Conservation (phyloP, 2,329 filamentous ascomycete species). For the Penicillium sclerotiorum region DNA sequence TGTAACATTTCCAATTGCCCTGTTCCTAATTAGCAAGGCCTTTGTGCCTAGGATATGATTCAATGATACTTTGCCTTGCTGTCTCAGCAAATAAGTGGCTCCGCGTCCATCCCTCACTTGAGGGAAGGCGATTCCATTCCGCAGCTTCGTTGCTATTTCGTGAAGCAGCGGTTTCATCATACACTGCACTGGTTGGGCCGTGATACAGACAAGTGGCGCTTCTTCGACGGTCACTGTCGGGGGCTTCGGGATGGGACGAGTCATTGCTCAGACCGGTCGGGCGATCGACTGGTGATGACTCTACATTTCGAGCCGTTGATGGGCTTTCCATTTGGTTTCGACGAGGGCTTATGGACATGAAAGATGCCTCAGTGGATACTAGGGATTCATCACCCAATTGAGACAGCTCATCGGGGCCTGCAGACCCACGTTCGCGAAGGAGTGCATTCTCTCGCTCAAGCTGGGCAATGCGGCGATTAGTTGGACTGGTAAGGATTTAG, state of each 20-base stretch:
- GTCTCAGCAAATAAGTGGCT: slow-evolving; percentile 29
- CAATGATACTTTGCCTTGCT: slow-evolving; percentile 24
- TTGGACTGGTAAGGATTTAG: too few relatives aligned
- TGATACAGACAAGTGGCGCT: slow-evolving; percentile 24
- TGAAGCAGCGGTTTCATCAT: slow-evolving; percentile 22
- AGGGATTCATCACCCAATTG: slow-evolving; percentile 1
- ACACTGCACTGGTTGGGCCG: slow-evolving; percentile 27
- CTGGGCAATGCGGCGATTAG: slow-evolving; percentile 30
- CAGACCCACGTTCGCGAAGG: slow-evolving; percentile 19
- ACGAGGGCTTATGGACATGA: slow-evolving; percentile 9
- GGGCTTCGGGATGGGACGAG: slow-evolving; percentile 22
- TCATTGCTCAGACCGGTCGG: slow-evolving; percentile 10
- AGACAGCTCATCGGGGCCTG: background rate
- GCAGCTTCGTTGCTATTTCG: slow-evolving; percentile 5
- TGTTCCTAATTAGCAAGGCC: slow-evolving; percentile 3
- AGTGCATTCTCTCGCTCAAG: slow-evolving; percentile 29
- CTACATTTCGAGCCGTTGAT: slow-evolving; percentile 6
- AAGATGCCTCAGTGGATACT: slow-evolving; percentile 7
- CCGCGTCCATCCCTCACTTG: slow-evolving; percentile 20
- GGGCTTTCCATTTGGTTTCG: slow-evolving; percentile 1
- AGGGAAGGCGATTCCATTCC: slow-evolving; percentile 1
- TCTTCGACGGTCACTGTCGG: slow-evolving; percentile 17
- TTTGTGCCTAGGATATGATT: background rate
- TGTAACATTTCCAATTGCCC: slow-evolving; percentile 56
- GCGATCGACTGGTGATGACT: slow-evolving; percentile 11